Percentiles rank a stretch among this genome's conserved stretches.
phyloP scores from a whole-genome alignment of 2,329 filamentous ascomycete species.

The Hansfordia pulvinata region DNA sequence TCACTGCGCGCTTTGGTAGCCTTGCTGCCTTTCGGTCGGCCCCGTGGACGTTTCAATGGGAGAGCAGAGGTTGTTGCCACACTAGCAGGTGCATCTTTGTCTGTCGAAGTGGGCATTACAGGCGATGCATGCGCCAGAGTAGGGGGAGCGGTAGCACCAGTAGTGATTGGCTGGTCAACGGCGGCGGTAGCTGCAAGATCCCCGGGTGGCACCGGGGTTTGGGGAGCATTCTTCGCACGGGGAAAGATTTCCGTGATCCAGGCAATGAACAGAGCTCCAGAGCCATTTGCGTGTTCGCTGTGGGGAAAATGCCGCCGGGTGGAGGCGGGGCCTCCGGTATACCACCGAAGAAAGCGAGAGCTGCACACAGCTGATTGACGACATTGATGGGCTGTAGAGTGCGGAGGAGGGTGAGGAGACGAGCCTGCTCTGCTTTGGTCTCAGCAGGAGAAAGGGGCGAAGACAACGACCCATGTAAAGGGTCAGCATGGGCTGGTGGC shows the following conservation, averaged over 20 bases:
- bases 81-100: no score
- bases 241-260: constrained; percentile 54
- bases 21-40: constrained; percentile 44
- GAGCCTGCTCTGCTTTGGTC: constrained; percentile 44
- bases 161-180: no score
- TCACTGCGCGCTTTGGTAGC: constrained; percentile 30
- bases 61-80: no score
- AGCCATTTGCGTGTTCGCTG: constrained; percentile 41
- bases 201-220: constrained; percentile 12
- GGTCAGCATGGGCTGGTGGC: constrained; percentile 1
- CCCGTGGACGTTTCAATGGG: constrained; percentile 29
- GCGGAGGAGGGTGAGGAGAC: constrained; percentile 41
- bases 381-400: constrained; percentile 40
- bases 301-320: constrained; percentile 36
- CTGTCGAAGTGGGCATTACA: constrained; percentile 5
- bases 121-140: no score
- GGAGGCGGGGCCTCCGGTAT: constrained; percentile 40
- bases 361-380: constrained; percentile 49
- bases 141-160: no score
- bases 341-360: constrained; percentile 49
- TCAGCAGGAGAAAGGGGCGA: constrained; percentile 29
- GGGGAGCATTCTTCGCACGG: constrained; percentile 17
- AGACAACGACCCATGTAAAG: no score
- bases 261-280: constrained; percentile 42
- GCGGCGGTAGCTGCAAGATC: constrained; percentile 7